Evolutionary conservation across 1,139 yeast species (phyloP), one percentile per base, ranked within the genome.

Genomic region (Yamadazyma mexicana): DNA sequence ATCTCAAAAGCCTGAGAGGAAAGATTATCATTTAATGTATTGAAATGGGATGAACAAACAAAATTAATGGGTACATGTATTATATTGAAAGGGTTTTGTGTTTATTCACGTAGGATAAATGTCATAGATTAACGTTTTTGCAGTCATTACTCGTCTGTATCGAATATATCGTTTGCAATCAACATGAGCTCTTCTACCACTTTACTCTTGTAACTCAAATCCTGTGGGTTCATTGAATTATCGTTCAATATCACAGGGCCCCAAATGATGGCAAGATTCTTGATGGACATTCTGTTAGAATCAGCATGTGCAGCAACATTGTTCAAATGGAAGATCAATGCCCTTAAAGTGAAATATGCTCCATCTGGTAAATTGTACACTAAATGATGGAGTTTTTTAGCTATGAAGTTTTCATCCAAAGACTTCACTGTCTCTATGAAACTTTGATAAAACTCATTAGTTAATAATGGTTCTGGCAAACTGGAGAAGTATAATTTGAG

Each of bases 341-440:
- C 80, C 51, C 98, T 71, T 50, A 92, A 72, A 0, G 98, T 91
- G 68, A 95, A 89, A 61, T 92, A 92, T 42, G 94, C 89, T 1
- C 96, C 94, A 62, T 92, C 98, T 0, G 98, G 97, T 40, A 92
- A 73, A 50, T 86, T 86, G 64, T 84, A 92, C 34, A 92, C 87
- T 43, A 87, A 76, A 38, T 88, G 88, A 61, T 92, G 98, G 52
- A 92, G 72, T 46, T 83, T 85, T 52, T 88, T 89, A 39, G 76
- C 76, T 35, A 88, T 80, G 39, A 57, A 68, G n/a, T 65, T 59
- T 48, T 69, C 75, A 50, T 72, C 75, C 35, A 54, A 50, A n/a
- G 73, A 65, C 53, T 84, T 81, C 20, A 89, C 84, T 10, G 95
- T 89, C 33, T 83, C 85, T 41, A 89, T 70, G 46, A 85, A 80